Evolutionary conservation across 2,329 filamentous ascomycete species (phyloP).

Genomic region (Pseudopyricularia javanii): DNA sequence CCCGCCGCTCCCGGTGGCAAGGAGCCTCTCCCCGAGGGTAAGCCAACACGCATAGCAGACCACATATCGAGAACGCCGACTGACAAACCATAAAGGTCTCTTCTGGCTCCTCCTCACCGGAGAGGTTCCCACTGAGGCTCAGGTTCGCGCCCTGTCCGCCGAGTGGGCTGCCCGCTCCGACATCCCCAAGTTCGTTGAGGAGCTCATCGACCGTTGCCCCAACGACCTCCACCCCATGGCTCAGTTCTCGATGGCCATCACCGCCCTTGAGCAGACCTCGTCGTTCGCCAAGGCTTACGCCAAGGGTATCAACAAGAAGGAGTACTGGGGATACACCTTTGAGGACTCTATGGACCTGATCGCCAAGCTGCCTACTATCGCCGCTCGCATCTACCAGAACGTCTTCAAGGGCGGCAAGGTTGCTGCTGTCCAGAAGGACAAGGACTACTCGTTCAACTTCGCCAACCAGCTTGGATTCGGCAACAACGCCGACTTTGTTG

Average conservation of each 20-base stretch:
- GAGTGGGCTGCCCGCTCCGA: slow-evolving; percentile 98
- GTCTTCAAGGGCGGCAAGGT: slow-evolving; percentile 99
- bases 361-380: slow-evolving; percentile 97
- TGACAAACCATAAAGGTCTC: slow-evolving; percentile 47
- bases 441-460: slow-evolving; percentile 99
- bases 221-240: slow-evolving; percentile 99
- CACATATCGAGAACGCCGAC: not conserved
- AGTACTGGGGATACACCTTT: slow-evolving; percentile 99
- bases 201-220: slow-evolving; percentile 99
- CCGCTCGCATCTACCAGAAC: slow-evolving; percentile 98
- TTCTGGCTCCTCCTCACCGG: slow-evolving; percentile 99
- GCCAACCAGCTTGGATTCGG: slow-evolving; percentile 98
- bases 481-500: slow-evolving; percentile 90
- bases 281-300: slow-evolving; percentile 97
- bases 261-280: slow-evolving; percentile 95
- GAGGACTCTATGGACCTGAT: slow-evolving; percentile 99
- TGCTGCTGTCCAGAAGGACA: slow-evolving; percentile 88
- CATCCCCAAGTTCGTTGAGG: slow-evolving; percentile 95
- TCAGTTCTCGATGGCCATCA: slow-evolving; percentile 96
- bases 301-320: slow-evolving; percentile 98
- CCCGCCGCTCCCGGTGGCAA: slow-evolving; percentile 94
- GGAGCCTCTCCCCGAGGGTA: slow-evolving; percentile 92
- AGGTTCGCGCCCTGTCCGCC: slow-evolving; percentile 94
- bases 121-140: slow-evolving; percentile 94
- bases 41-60: not conserved